Conservation (phyloP, 2,329 filamentous ascomycete species). For the Cercospora canescens region DNA sequence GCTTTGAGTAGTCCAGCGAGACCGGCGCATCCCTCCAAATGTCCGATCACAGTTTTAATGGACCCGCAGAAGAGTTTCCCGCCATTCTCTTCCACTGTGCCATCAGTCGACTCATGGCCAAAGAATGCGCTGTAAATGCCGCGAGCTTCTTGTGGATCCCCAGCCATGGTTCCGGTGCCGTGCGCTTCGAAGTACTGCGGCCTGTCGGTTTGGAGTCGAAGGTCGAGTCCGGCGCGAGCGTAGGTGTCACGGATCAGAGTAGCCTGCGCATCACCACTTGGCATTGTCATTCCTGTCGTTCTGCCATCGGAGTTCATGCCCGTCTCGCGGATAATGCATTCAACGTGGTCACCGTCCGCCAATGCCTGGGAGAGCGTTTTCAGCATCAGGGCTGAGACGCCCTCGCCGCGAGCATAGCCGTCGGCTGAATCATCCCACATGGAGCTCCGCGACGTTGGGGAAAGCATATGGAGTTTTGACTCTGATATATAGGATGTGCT, state of each 20-base stretch:
- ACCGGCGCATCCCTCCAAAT: constrained; percentile 27
- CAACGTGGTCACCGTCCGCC: constrained; percentile 47
- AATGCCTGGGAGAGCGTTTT: constrained; percentile 54
- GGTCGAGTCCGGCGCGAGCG: constrained; percentile 28
- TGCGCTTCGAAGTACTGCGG: constrained; percentile 29
- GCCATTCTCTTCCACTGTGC: not conserved
- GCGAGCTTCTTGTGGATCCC: constrained; percentile 30
- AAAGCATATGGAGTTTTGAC: constrained; percentile 24
- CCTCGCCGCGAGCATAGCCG: constrained; percentile 57
- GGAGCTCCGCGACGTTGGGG: constrained; percentile 30
- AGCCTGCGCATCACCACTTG: constrained; percentile 39
- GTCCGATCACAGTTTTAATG: constrained; percentile 31
- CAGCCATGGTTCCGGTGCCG: constrained; percentile 37
- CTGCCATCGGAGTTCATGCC: constrained; percentile 42
- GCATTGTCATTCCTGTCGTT: constrained; percentile 41
- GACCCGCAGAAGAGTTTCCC: constrained; percentile 26
- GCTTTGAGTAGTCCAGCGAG: constrained; percentile 30
- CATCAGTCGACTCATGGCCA: not conserved
- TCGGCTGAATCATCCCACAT: constrained; percentile 44
- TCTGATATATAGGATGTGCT: constrained; percentile 15
- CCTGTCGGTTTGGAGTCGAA: constrained; percentile 11
- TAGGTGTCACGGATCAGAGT: constrained; percentile 42
- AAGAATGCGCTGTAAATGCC: constrained; percentile 26
- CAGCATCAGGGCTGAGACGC: constrained; percentile 51
- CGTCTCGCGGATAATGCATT: constrained; percentile 40